A percentile compares a stretch with the other conserved stretches of the same genome.
Evolutionary conservation across 768 basidiomycete species (phyloP).

Genomic region (Psilocybe tampanensis): DNA sequence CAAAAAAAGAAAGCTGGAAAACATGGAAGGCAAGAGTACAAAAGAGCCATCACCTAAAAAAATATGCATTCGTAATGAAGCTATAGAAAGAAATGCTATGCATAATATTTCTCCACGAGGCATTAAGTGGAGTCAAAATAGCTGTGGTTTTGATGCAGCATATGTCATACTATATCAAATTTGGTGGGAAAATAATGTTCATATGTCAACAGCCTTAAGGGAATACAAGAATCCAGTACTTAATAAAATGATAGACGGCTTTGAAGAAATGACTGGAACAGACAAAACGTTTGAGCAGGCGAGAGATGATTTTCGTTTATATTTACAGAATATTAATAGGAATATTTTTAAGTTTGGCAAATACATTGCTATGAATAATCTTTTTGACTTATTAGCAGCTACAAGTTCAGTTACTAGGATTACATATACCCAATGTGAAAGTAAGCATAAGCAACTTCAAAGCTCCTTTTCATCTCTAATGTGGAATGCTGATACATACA

Average conservation of each 20-base stretch:
- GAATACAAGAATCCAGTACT: neutral
- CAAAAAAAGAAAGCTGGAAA: neutral
- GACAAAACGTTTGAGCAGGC: neutral
- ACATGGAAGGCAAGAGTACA: no score
- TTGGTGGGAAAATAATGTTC: neutral
- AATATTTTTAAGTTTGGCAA: neutral
- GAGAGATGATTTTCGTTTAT: neutral
- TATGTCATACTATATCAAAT: neutral
- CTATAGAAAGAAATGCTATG: neutral
- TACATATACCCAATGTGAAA: no score
- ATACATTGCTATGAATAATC: neutral
- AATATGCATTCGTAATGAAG: neutral
- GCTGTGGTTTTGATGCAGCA: neutral
- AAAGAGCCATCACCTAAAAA: neutral
- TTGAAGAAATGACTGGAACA: neutral
- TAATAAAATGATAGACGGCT: neutral
- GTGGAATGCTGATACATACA: neutral
- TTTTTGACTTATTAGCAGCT: no score
- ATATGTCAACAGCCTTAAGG: no score
- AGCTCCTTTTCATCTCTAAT: neutral
- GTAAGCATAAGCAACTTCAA: no score
- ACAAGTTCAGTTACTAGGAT: no score
- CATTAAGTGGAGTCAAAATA: conserved; percentile 1
- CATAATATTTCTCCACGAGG: neutral
- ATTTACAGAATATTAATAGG: neutral